phyloP scores from a whole-genome alignment of 441 rosid species.

The Cnidoscolus chayamansa region DNA sequence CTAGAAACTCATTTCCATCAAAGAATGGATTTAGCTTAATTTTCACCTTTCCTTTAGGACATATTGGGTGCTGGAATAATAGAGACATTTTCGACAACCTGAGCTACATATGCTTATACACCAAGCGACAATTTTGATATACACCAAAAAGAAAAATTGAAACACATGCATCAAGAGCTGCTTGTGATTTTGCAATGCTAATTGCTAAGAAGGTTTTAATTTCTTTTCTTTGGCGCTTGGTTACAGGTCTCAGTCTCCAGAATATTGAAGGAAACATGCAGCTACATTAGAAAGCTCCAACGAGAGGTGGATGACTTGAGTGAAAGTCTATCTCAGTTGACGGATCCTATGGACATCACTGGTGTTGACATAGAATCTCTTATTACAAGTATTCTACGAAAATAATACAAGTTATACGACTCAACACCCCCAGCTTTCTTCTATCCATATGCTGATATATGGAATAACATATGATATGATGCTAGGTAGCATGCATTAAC shows the following conservation, averaged over 20 bases:
- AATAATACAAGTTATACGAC: background rate
- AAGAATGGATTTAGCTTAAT: no score
- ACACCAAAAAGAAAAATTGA: no score
- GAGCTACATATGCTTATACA: no score
- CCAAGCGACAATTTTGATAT: no score
- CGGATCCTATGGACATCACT: conserved; percentile 28
- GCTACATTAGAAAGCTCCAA: conserved; percentile 41
- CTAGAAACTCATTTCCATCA: no score
- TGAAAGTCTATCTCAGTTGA: conserved; percentile 34
- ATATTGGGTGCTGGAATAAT: no score
- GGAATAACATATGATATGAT: background rate
- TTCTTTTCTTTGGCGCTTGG: background rate
- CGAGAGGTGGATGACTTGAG: conserved; percentile 49
- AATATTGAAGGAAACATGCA: conserved; percentile 44
- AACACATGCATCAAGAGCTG: no score
- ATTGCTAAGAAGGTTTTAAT: background rate
- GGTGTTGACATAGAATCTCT: conserved; percentile 32
- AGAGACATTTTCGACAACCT: no score
- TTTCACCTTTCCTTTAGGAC: no score
- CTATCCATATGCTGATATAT: background rate
- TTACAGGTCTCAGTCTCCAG: conserved; percentile 35
- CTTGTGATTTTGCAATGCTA: background rate
- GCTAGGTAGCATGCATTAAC: background rate
- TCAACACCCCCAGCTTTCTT: background rate
- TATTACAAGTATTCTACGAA: conserved; percentile 16